Percentiles rank a stretch among this genome's conserved stretches.
phyloP scores from a whole-genome alignment of 495 filamentous ascomycete species.

The Evernia prunastri region DNA sequence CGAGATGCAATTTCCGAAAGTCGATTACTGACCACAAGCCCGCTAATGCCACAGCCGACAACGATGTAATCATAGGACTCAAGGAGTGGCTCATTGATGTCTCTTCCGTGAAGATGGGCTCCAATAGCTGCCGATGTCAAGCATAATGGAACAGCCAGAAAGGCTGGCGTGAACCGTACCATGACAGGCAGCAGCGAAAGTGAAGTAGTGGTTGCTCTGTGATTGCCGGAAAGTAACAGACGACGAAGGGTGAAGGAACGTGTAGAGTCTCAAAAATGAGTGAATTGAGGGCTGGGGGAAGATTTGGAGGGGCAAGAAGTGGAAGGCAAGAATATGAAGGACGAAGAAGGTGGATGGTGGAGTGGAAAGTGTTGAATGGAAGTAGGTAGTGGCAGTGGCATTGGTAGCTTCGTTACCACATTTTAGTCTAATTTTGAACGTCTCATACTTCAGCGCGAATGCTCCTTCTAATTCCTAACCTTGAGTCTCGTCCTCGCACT shows the following conservation, averaged over 20 bases:
- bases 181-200: not conserved
- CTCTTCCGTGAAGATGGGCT: constrained; percentile 23
- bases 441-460: no score
- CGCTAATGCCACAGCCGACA: constrained; percentile 33
- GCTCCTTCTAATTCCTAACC: not conserved
- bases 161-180: constrained; percentile 1
- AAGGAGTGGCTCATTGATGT: constrained; percentile 24
- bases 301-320: not conserved
- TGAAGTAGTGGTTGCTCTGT: not conserved
- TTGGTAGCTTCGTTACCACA: no score
- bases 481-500: not conserved
- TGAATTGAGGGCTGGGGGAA: not conserved
- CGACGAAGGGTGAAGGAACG: not conserved
- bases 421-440: not conserved
- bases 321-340: not conserved
- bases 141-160: not conserved
- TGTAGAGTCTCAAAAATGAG: not conserved
- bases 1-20: constrained; percentile 30
- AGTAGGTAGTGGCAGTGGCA: no score
- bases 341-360: constrained; percentile 3
- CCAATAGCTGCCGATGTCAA: constrained; percentile 7
- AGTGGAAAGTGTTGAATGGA: not conserved
- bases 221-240: not conserved
- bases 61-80: constrained; percentile 31
- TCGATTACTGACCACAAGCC: constrained; percentile 32